Conservation (phyloP, 1,284 basidiomycete genomes). For the Ustilago lituana region DNA sequence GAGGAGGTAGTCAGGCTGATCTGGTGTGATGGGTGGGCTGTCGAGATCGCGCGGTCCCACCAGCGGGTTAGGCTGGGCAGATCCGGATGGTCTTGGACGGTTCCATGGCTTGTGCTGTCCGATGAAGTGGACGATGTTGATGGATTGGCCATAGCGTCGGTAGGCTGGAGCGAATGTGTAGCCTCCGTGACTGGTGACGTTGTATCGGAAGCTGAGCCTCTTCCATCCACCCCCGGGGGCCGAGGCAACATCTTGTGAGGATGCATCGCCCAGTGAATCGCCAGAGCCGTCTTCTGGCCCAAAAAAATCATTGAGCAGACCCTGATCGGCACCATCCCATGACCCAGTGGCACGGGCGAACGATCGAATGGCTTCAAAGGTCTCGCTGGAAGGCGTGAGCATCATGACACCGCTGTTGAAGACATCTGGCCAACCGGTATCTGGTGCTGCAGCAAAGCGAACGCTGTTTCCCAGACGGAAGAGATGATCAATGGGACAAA, state of each 20-base stretch:
- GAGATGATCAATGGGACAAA: slow-evolving; percentile 68
- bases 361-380: slow-evolving; percentile 79
- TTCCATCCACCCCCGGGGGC: slow-evolving; percentile 79
- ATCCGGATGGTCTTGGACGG: slow-evolving; percentile 60
- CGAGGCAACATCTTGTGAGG: background rate
- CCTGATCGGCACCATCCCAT: slow-evolving; percentile 98
- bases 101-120: slow-evolving; percentile 92
- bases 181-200: slow-evolving; percentile 94
- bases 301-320: slow-evolving; percentile 90
- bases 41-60: slow-evolving; percentile 48
- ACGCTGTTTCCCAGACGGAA: slow-evolving; percentile 41
- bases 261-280: background rate
- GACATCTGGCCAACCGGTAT: slow-evolving; percentile 98
- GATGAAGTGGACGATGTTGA: slow-evolving; percentile 92
- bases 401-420: slow-evolving; percentile 98
- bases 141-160: slow-evolving; percentile 86
- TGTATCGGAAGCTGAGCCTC: slow-evolving; percentile 82
- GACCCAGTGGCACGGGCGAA: slow-evolving; percentile 80
- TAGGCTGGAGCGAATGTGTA: slow-evolving; percentile 98
- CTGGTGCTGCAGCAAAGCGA: slow-evolving; percentile 81
- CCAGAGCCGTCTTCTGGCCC: slow-evolving; percentile 69
- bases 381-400: slow-evolving; percentile 79
- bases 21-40: slow-evolving; percentile 65
- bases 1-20: slow-evolving; percentile 76
- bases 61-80: slow-evolving; percentile 64